Evolutionary conservation across 2,329 filamentous ascomycete species (phyloP).

Genomic region (Trichoderma koningiopsis): DNA sequence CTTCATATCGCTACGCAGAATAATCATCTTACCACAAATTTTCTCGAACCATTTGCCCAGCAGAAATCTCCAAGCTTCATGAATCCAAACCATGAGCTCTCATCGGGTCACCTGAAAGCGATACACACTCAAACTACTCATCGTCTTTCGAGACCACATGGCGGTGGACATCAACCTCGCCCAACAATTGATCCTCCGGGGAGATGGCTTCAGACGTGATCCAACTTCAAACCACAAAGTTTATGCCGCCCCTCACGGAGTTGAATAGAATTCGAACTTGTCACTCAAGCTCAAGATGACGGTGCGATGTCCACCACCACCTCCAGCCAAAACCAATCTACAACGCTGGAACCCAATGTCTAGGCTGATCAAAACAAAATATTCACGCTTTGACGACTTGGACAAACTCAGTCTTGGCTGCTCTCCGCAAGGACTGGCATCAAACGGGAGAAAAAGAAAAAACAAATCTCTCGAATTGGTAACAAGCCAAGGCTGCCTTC

Average conservation of each 20-base stretch:
- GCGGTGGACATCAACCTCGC: conserved; percentile 9
- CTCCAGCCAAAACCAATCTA: not conserved
- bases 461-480: conserved; percentile 24
- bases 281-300: not conserved
- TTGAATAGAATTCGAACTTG: not conserved
- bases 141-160: not conserved
- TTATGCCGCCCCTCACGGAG: not conserved
- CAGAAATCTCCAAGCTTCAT: conserved; percentile 3
- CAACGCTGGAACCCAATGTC: not conserved
- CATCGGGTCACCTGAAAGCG: not conserved
- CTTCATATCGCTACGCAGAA: not conserved
- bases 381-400: conserved; percentile 2
- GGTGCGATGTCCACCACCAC: conserved; percentile 4
- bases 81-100: not conserved
- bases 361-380: not conserved
- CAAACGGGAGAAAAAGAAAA: conserved; percentile 16
- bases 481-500: conserved; percentile 15
- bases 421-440: conserved; percentile 19
- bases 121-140: not conserved
- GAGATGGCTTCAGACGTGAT: not conserved
- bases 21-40: not conserved
- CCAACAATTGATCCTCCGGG: not conserved
- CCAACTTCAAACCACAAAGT: not conserved
- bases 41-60: conserved; percentile 1
- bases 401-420: conserved; percentile 15